Conservation (phyloP, 2,329 filamentous ascomycete species). For the Fusarium miscanthi region DNA sequence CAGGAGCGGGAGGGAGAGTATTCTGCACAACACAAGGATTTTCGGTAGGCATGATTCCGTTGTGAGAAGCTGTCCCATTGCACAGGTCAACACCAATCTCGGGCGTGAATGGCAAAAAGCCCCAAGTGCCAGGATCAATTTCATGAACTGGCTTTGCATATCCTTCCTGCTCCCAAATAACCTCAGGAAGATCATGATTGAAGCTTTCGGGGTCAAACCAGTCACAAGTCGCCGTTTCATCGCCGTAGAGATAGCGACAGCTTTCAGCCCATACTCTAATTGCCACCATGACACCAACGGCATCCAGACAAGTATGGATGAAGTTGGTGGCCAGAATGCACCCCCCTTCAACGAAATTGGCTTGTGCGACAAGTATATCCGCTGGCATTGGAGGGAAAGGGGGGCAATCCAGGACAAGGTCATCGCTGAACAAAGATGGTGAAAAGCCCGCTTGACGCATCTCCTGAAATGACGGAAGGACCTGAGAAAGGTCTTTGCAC, state of each 20-base stretch:
- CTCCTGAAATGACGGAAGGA: neutral
- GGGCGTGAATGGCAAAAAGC: neutral
- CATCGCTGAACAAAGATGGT: neutral
- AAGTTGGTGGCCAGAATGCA: constrained; percentile 6
- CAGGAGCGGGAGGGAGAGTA: neutral
- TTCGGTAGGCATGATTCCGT: fast-evolving
- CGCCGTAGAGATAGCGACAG: neutral
- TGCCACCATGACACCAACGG: neutral
- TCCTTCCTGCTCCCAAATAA: constrained; percentile 2
- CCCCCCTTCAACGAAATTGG: neutral
- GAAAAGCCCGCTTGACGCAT: constrained; percentile 5
- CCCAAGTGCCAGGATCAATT: neutral
- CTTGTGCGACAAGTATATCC: constrained; percentile 2
- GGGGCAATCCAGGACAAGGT: neutral
- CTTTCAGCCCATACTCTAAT: constrained; percentile 1
- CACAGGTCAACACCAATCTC: neutral
- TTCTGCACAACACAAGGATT: neutral
- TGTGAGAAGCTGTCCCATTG: neutral
- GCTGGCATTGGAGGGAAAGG: constrained; percentile 6
- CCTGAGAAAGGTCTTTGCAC: neutral
- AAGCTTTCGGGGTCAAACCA: constrained; percentile 7
- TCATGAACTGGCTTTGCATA: neutral
- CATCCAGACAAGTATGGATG: constrained; percentile 8
- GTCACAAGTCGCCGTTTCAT: neutral
- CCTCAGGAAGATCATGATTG: constrained; percentile 2